Percentiles rank a stretch among this genome's conserved stretches.
Evolutionary conservation across 1,284 basidiomycete genomes (phyloP).

Genomic region (Takashimella koratensis): DNA sequence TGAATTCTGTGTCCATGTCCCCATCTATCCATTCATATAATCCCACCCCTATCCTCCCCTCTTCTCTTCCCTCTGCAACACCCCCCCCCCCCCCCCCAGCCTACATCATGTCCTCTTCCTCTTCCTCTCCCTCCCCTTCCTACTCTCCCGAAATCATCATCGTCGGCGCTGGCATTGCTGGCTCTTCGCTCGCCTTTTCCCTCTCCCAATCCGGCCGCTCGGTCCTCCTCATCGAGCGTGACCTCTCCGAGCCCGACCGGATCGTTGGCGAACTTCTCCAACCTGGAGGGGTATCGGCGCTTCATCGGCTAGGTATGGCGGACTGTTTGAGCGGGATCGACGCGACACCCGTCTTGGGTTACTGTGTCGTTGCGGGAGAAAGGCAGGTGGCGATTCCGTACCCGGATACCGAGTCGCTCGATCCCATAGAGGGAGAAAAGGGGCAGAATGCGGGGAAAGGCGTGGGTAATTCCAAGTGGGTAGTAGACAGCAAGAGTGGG

Average conservation of each 20-base stretch:
- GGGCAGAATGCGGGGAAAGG: no score
- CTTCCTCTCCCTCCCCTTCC: neutral
- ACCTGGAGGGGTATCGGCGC: conserved; percentile 80
- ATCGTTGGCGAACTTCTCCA: conserved; percentile 98
- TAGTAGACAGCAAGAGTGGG: conserved; percentile 33
- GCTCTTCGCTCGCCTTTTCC: conserved; percentile 61
- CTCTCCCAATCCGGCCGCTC: conserved; percentile 50
- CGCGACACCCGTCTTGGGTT: conserved; percentile 78
- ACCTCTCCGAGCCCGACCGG: conserved; percentile 85
- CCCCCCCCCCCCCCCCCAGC: neutral
- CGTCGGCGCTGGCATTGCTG: conserved; percentile 85
- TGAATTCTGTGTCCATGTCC: no score
- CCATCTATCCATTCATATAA: no score
- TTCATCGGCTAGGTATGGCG: conserved; percentile 69
- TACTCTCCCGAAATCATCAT: conserved; percentile 57
- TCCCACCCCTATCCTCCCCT: neutral
- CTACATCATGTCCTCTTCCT: neutral
- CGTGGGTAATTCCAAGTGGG: no score
- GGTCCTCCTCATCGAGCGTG: conserved; percentile 81
- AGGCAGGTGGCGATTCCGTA: conserved; percentile 71
- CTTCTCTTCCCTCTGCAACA: neutral
- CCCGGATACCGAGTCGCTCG: conserved; percentile 60
- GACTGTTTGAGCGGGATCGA: conserved; percentile 78
- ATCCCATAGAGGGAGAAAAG: no score
- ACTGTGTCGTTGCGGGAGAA: conserved; percentile 68